Percentiles rank a stretch among this genome's conserved stretches.
These are phyloP conservation scores for Schoenoplectus tabernaemontani DNA, from an alignment of 202 grass and related monocot genomes.

Conservation along the genomic window DNA sequence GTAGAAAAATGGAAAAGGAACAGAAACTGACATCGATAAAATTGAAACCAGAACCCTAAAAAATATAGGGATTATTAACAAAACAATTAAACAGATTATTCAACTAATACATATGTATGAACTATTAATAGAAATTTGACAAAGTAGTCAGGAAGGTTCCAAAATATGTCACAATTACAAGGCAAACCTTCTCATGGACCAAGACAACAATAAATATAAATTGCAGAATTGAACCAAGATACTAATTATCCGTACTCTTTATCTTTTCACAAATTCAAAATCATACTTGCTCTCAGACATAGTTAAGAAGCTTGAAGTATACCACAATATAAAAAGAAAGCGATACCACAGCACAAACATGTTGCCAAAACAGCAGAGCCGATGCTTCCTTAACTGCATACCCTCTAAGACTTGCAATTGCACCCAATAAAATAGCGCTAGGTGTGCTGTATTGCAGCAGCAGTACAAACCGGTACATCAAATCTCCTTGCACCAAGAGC, in stretches of 20 bases:
- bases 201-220: not conserved
- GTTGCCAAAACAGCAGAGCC: conserved; percentile 71
- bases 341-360: conserved; percentile 66
- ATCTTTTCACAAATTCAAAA: not conserved
- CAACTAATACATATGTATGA: not conserved
- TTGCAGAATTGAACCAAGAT: not conserved
- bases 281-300: conserved; percentile 30
- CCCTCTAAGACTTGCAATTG: conserved; percentile 64
- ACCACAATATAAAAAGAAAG: conserved; percentile 66
- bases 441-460: conserved; percentile 68
- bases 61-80: not conserved
- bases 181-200: not conserved
- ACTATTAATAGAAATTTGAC: not conserved
- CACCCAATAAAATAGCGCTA: conserved; percentile 68
- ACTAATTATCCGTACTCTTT: not conserved
- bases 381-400: conserved; percentile 84
- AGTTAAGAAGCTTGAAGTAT: conserved; percentile 58
- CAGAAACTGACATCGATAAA: not conserved
- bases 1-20: too few relatives aligned
- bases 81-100: not conserved
- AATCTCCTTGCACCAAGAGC: conserved; percentile 47
- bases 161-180: not conserved
- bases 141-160: not conserved
- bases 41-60: not conserved
- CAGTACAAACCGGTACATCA: conserved; percentile 72